A percentile compares a stretch with the other conserved stretches of the same genome.
Evolutionary conservation across 257 asterid genomes (phyloP).

Genomic region (Solanum etuberosum): DNA sequence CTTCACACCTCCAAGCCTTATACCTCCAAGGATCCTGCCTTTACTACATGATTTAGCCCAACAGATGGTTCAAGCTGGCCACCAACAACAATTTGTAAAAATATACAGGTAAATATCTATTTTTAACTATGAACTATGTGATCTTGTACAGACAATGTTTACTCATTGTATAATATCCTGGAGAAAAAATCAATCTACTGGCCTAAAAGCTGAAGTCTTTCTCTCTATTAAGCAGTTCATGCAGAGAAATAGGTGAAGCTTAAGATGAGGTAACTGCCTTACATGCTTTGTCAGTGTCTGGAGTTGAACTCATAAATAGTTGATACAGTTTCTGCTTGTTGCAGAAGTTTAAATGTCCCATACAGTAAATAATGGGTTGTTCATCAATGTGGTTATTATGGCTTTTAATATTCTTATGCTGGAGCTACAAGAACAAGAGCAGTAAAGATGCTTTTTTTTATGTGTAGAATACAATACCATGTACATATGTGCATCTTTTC

Average conservation of each 20-base stretch:
- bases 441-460: background rate
- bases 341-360: background rate
- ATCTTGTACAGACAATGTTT: background rate
- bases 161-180: background rate
- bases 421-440: background rate
- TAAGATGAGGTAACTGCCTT: background rate
- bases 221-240: background rate
- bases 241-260: background rate
- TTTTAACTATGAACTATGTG: background rate
- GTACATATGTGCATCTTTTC: background rate
- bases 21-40: conserved; percentile 91
- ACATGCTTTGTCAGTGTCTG: background rate
- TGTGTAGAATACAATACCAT: background rate
- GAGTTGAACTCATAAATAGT: background rate
- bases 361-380: background rate
- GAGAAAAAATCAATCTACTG: background rate
- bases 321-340: background rate
- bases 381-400: background rate
- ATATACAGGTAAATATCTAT: conserved; percentile 52
- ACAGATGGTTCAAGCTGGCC: conserved; percentile 94
- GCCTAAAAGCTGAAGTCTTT: background rate
- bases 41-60: conserved; percentile 88
- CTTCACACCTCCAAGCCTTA: conserved; percentile 77
- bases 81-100: conserved; percentile 68
- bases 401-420: background rate